Conservation (phyloP, 768 basidiomycete species). For the Rubroboletus satanas region DNA sequence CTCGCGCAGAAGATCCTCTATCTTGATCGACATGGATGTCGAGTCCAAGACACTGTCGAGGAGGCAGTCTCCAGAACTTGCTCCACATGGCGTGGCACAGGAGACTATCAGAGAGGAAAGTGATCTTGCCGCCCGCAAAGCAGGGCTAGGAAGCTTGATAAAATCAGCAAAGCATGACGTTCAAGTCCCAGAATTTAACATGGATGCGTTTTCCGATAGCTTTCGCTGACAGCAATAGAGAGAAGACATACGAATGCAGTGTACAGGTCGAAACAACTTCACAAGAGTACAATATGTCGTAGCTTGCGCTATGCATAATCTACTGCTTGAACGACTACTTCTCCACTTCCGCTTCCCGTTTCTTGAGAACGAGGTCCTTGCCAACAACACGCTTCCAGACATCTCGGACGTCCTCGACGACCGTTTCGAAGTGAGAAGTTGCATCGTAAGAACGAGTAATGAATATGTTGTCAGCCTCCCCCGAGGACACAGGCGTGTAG, state of each 20-base stretch:
- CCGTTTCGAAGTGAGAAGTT: constrained; percentile 98
- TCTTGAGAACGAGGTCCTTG: constrained; percentile 78
- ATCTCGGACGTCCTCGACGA: constrained; percentile 94
- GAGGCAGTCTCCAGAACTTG: constrained; percentile 44
- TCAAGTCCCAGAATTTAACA: constrained; percentile 83
- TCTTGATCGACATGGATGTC: constrained; percentile 89
- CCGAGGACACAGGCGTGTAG: constrained; percentile 83
- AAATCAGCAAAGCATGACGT: constrained; percentile 90
- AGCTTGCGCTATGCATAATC: constrained; percentile 5
- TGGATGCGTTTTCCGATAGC: constrained; percentile 62
- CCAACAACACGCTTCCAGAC: constrained; percentile 90
- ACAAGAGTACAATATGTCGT: constrained; percentile 9
- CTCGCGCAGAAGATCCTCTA: constrained; percentile 62
- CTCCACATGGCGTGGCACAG: constrained; percentile 15
- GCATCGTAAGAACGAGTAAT: constrained; percentile 98
- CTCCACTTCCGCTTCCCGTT: constrained; percentile 71
- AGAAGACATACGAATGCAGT: not conserved
- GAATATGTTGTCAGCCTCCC: constrained; percentile 86
- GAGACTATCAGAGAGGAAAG: constrained; percentile 45
- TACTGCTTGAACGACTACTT: constrained; percentile 28
- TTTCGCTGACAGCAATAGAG: constrained; percentile 6
- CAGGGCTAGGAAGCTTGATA: constrained; percentile 78
- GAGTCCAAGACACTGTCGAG: constrained; percentile 57
- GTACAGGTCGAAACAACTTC: constrained; percentile 7
- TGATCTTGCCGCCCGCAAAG: constrained; percentile 61